A percentile compares a stretch with the other conserved stretches of the same genome.
Conservation (phyloP, 768 basidiomycete species). For the Dioszegia crocea region DNA sequence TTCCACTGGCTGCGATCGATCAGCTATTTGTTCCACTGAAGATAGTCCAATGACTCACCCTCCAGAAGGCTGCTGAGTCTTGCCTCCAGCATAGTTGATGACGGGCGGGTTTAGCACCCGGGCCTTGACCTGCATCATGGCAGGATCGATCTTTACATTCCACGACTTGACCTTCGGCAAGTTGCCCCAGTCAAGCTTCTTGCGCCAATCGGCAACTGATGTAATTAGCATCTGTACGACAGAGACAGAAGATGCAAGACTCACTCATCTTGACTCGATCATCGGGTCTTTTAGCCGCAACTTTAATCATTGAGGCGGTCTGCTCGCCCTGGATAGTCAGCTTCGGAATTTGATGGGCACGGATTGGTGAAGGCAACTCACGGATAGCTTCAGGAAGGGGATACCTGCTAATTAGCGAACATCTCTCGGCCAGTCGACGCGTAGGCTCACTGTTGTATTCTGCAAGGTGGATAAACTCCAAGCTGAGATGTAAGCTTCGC, state of each 20-base stretch:
- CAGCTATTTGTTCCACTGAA: neutral
- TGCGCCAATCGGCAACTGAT: constrained; percentile 39
- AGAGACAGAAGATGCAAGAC: neutral
- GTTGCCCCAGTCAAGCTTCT: constrained; percentile 33
- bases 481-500: neutral
- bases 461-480: constrained; percentile 36
- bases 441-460: constrained; percentile 26
- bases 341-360: neutral
- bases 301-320: constrained; percentile 43
- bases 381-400: constrained; percentile 24
- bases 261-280: constrained; percentile 32
- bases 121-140: constrained; percentile 44
- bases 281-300: constrained; percentile 39
- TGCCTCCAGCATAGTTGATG: constrained; percentile 36
- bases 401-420: constrained; percentile 19
- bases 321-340: constrained; percentile 19
- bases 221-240: neutral
- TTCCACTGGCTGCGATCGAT: constrained; percentile 32
- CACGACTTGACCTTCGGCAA: constrained; percentile 42
- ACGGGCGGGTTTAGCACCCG: constrained; percentile 37
- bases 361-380: neutral
- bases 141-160: constrained; percentile 34
- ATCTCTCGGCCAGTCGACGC: neutral
- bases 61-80: constrained; percentile 21
- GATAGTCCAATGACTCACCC: neutral